These are phyloP conservation scores for Strobilomyces dryophilus DNA, from an alignment of 768 basidiomycete species.

Conservation along the genomic window DNA sequence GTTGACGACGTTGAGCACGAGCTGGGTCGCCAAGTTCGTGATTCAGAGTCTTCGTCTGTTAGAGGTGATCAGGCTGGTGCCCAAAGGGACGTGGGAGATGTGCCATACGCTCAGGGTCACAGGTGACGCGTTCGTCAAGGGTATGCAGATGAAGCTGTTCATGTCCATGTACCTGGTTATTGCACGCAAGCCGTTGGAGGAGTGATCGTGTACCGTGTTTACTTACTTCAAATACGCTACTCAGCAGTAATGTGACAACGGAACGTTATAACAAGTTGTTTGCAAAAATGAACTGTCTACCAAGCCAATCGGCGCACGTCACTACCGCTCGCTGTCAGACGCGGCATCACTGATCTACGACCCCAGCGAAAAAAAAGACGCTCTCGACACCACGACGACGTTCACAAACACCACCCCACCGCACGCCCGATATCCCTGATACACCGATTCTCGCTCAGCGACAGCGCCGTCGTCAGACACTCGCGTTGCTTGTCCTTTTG, in stretches of 20 bases:
- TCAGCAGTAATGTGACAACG: no score
- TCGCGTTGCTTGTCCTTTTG: conserved; percentile 70
- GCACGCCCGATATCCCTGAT: conserved; percentile 62
- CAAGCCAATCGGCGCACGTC: no score
- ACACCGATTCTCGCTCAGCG: conserved; percentile 55
- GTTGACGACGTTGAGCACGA: conserved; percentile 85
- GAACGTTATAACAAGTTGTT: no score
- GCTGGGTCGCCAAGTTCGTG: conserved; percentile 78
- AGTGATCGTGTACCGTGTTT: not conserved
- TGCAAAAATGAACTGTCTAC: no score
- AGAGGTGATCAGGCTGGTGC: conserved; percentile 76
- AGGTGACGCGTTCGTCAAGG: no score
- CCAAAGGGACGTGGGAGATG: conserved; percentile 90
- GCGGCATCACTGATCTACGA: no score
- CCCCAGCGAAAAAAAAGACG: no score
- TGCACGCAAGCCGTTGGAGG: conserved; percentile 44
- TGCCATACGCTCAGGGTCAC: conserved; percentile 49
- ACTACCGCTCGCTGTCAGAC: no score
- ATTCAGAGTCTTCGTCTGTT: conserved; percentile 75
- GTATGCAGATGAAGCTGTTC: conserved; percentile 52
- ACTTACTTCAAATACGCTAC: no score
- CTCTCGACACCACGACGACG: not conserved
- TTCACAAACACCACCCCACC: conserved; percentile 63
- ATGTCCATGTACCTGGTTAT: conserved; percentile 84
- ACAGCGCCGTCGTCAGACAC: conserved; percentile 66